Base-by-base conservation (phyloP, 805 yeast species). In the Metschnikowia picachoensis region DNA sequence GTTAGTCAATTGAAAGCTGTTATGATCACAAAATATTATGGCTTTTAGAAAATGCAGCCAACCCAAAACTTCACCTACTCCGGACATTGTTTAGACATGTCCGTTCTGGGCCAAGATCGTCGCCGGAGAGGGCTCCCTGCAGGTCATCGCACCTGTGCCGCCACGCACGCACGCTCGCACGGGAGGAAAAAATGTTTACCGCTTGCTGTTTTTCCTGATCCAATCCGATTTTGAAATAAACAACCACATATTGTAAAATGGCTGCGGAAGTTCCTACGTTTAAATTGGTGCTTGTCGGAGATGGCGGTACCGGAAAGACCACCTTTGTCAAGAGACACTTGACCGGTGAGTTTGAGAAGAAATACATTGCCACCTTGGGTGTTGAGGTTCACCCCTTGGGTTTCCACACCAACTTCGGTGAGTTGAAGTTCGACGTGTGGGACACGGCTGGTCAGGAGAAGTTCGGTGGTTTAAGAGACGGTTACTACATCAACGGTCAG, bases 271-370 rank as follows among this genome's bases (percentile, higher is more conserved):
- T 90, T 73, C 98, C 99, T 61, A 88, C 96, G 59, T 94, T 94
- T 76, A 94, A 94, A 80, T 83, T 94, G 73, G 99, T 94, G 64
- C 84, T 94, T 66, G 99, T 94, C 76, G 99, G 99, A 72, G 99
- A 94, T 70, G 99, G 99, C 81, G 99, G 99, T 83, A 94, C 99
- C 74, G 99, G 99, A 78, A 94, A 94, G 85, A 94, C 99, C 79
- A 94, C 99, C 50, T 94, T 94, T 64, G 99, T 94, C 72, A 94
- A 95, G 82, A 91, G 99, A 81, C 99, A 94, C 76, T 83, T 91
- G 74, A 92, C 99, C 56, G 96, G 99, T 78, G 99, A 94, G 74
- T 94, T 94, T 70, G 99, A 94, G 77, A 94, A 94, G 79, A 91
- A 91, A 76, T 94, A 94, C 79, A 89, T 87, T 73, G 99, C 99